Conservation (phyloP, 306 rosid genomes). For the Quercus rubra region DNA sequence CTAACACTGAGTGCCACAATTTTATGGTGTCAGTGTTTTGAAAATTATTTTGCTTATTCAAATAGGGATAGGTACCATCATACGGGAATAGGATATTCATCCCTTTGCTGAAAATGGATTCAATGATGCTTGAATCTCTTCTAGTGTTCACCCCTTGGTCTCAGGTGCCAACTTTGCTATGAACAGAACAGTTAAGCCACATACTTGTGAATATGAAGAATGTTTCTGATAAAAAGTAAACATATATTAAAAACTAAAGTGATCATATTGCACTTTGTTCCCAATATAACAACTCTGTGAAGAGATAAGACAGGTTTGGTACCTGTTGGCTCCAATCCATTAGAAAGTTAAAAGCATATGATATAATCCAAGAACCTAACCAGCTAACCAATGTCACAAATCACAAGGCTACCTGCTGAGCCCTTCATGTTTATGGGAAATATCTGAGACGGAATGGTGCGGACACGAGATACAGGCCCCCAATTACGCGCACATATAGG, state of each 20-base stretch:
- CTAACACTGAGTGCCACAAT: no score
- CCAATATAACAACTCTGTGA: no score
- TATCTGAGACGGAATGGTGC: conserved; percentile 1
- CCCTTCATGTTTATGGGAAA: conserved; percentile 2
- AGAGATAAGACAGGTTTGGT: no score
- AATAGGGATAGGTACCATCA: no score
- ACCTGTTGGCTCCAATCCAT: neutral
- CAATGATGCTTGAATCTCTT: conserved; percentile 69
- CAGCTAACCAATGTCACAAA: neutral
- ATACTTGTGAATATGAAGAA: conserved; percentile 56
- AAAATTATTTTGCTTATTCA: no score
- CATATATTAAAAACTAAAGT: no score
- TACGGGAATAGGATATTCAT: no score
- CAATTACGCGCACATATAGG: no score
- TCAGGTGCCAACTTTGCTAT: conserved; percentile 70
- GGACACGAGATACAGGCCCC: no score
- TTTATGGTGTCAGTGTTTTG: no score
- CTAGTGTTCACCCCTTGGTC: conserved; percentile 73
- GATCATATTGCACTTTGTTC: no score
- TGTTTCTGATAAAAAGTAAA: conserved; percentile 39
- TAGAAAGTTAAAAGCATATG: neutral
- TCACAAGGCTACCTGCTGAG: neutral
- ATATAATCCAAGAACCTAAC: neutral
- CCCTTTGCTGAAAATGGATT: neutral
- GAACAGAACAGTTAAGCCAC: conserved; percentile 55